Percentiles rank a stretch among this genome's conserved stretches.
These are phyloP conservation scores for Madurella mycetomatis DNA, from an alignment of 2,329 filamentous ascomycete genomes.

Conservation along the genomic window DNA sequence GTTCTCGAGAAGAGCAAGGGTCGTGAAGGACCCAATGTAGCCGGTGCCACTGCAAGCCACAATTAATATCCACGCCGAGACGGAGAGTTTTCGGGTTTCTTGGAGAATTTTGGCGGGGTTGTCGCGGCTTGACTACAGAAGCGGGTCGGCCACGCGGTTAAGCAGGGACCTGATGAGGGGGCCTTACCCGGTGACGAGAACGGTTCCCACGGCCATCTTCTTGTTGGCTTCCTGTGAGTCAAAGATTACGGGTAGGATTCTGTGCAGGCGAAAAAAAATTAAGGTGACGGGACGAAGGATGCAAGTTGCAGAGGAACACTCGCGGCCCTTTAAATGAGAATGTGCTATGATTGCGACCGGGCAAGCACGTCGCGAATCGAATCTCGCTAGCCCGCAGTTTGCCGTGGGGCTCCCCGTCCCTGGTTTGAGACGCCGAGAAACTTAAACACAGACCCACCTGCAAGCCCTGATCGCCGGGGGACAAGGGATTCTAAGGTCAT, in stretches of 20 bases:
- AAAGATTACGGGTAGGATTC: slow-evolving; percentile 5
- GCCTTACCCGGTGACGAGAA: slow-evolving; percentile 85
- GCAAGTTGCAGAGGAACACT: not conserved
- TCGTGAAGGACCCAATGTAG: slow-evolving; percentile 98
- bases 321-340: not conserved
- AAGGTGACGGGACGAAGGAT: not conserved
- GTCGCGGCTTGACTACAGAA: slow-evolving; percentile 10
- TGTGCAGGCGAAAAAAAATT: slow-evolving; percentile 3
- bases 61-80: slow-evolving; percentile 19
- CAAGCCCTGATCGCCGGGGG: not conserved
- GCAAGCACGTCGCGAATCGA: slow-evolving; percentile 15
- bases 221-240: slow-evolving; percentile 26
- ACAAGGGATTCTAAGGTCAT: not conserved
- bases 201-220: slow-evolving; percentile 74
- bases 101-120: not conserved
- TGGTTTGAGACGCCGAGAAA: not conserved
- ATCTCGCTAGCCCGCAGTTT: slow-evolving; percentile 23
- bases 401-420: slow-evolving; percentile 18
- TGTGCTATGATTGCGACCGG: not conserved
- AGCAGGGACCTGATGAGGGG: slow-evolving; percentile 5
- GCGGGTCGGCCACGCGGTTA: slow-evolving; percentile 9
- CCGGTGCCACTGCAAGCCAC: slow-evolving; percentile 73
- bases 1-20: slow-evolving; percentile 84
- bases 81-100: too few species aligned
- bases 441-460: not conserved